Conservation (phyloP, 2,329 filamentous ascomycete genomes). For the Xylariaceae sp. region DNA sequence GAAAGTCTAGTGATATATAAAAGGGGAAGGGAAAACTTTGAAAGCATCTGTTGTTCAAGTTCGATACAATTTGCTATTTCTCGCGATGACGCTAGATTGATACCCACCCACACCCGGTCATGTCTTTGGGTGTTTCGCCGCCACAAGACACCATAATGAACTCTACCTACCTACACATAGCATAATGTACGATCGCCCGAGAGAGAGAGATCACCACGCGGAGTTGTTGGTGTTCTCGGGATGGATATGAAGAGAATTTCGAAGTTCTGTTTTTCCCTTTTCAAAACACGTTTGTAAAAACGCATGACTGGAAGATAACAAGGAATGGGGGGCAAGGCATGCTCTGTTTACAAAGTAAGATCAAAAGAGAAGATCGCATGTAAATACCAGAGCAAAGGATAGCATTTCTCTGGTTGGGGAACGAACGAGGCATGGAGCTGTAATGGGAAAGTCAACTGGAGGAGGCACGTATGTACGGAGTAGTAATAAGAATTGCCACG, state of each 20-base stretch:
- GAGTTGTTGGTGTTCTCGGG: slow-evolving; percentile 5
- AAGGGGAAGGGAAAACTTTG: not conserved
- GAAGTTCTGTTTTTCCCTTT: no score
- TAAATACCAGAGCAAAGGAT: slow-evolving; percentile 6
- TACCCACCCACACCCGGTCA: slow-evolving; percentile 17
- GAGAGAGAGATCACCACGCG: not conserved
- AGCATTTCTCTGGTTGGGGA: not conserved
- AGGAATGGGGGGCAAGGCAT: no score
- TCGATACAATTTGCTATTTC: slow-evolving; percentile 21
- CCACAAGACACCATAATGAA: slow-evolving; percentile 17
- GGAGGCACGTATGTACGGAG: slow-evolving; percentile 10
- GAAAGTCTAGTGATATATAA: not conserved
- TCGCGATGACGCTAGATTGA: slow-evolving; percentile 22
- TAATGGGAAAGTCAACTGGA: slow-evolving; percentile 8
- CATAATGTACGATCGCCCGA: slow-evolving; percentile 13
- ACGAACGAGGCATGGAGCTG: not conserved
- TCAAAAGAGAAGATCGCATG: not conserved
- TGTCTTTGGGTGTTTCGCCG: slow-evolving; percentile 12
- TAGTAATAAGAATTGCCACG: slow-evolving; percentile 15
- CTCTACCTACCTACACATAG: slow-evolving; percentile 6
- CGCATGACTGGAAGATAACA: no score
- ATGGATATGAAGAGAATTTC: slow-evolving; percentile 10
- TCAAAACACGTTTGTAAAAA: no score
- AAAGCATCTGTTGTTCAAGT: slow-evolving; percentile 6
- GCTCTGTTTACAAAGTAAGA: no score